Evolutionary conservation across 2,329 filamentous ascomycete species (phyloP), one percentile per base, ranked within the genome.

Genomic region (Berkeleyomyces rouxiae): DNA sequence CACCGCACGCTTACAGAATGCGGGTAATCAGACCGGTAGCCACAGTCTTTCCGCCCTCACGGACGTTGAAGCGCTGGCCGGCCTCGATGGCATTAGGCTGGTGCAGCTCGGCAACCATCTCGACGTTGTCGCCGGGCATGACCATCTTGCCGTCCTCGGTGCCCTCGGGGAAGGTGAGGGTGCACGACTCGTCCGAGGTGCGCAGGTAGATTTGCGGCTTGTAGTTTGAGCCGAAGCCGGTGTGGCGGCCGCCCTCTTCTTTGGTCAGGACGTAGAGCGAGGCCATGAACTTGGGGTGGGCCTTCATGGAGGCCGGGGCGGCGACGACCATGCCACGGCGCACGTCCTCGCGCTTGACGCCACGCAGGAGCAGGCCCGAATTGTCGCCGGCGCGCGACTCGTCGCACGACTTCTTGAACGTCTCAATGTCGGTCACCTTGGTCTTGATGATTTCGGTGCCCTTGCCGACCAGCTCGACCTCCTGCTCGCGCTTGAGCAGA

Each of bases 391-490:
- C 93, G 70, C 88, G 84, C 65, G 92, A 95, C 78, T 96, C 90
- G 64, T 96, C 91, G 76, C 93, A 97, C 59, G 90, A 95, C 84
- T 99, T 99, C 83, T 97, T 96, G 83, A 99, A 99, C 68, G 92
- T 99, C 81, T 99, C 93, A 69, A 99, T 97, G 72, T 99, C 95
- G 71, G 93, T 99, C 68, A 99, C 92, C 82, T 96, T 97, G 76
- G 93, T 97, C 85, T 95, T 96, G 81, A 97, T 88, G 68, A 89
- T 78, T 55, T 84, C 81, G 63, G 77, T 76, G 68, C 86, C 84
- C 80, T 93, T 95, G 73, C 93, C 93, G 66, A 99, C 82, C 67
- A 99, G 83, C 81, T 99, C 93, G 68, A 99, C 84, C 72, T 99
- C 93, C 67, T 85, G 81, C 74, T 99, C 93, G 77, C 84, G 89